Percentiles rank a stretch among this genome's conserved stretches.
Conservation (phyloP, 1,284 basidiomycete species). For the Coniophora puteana region DNA sequence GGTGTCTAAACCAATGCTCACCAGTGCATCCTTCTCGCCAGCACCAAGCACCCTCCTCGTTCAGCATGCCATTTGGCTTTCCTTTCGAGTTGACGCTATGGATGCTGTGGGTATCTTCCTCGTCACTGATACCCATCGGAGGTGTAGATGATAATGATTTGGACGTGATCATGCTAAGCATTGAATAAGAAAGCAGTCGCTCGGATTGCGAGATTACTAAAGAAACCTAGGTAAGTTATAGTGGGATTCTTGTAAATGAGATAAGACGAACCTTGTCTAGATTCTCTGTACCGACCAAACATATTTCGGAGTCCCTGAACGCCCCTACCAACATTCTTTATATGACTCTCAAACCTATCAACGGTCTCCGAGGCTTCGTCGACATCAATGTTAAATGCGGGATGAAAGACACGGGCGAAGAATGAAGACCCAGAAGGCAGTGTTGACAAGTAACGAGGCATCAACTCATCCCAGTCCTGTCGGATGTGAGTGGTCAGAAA, state of each 20-base stretch:
- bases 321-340: slow-evolving; percentile 59
- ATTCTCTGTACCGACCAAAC: slow-evolving; percentile 60
- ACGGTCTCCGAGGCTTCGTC: slow-evolving; percentile 59
- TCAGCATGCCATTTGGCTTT: slow-evolving; percentile 54
- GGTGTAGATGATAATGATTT: slow-evolving; percentile 53
- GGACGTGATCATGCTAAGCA: slow-evolving; percentile 67
- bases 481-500: not conserved
- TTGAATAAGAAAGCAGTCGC: slow-evolving; percentile 62
- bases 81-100: slow-evolving; percentile 15
- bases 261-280: slow-evolving; percentile 55
- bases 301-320: slow-evolving; percentile 63
- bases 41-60: slow-evolving; percentile 79
- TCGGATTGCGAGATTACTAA: slow-evolving; percentile 75
- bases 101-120: slow-evolving; percentile 42
- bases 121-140: slow-evolving; percentile 43
- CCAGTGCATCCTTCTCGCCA: slow-evolving; percentile 77
- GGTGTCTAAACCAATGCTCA: slow-evolving; percentile 20
- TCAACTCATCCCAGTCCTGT: slow-evolving; percentile 70
- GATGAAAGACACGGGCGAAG: slow-evolving; percentile 79
- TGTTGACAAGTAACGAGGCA: slow-evolving; percentile 56
- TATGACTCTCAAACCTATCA: slow-evolving; percentile 62
- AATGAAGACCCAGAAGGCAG: slow-evolving; percentile 67
- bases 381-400: slow-evolving; percentile 76
- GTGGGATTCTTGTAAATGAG: not conserved
- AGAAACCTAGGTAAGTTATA: not conserved